These are phyloP conservation scores for Hypomyces perniciosus DNA, from an alignment of 2,329 filamentous ascomycete species.

Conservation along the genomic window DNA sequence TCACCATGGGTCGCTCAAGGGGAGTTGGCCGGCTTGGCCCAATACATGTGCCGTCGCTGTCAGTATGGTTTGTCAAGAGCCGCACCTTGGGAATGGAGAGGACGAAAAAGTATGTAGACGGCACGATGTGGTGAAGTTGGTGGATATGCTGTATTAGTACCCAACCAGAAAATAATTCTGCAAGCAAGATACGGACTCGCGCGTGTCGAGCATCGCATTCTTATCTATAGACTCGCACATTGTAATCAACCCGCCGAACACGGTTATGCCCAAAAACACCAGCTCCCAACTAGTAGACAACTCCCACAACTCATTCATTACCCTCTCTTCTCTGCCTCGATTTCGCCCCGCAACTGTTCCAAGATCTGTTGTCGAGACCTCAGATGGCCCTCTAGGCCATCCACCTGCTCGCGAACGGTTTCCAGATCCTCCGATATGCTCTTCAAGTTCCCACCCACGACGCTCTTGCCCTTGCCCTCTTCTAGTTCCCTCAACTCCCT, in stretches of 20 bases:
- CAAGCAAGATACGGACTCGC: not conserved
- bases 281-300: not conserved
- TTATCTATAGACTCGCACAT: not conserved
- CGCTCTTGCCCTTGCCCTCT: conserved; percentile 61
- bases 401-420: conserved; percentile 89
- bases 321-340: conserved; percentile 75
- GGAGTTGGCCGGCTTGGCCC: conserved; percentile 43
- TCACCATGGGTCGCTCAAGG: conserved; percentile 43
- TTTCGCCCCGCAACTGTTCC: conserved; percentile 69
- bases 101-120: conserved; percentile 41
- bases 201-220: not conserved
- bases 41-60: conserved; percentile 44
- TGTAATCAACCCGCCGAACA: conserved; percentile 17
- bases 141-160: not conserved
- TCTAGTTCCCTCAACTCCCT: conserved; percentile 70
- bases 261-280: not conserved
- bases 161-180: not conserved
- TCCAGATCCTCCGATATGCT: conserved; percentile 78
- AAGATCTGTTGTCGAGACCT: conserved; percentile 68
- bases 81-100: conserved; percentile 42
- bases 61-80: conserved; percentile 47
- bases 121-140: conserved; percentile 38
- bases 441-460: conserved; percentile 66
- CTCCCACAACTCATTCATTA: conserved; percentile 25
- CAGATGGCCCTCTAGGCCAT: conserved; percentile 80